A percentile compares a stretch with the other conserved stretches of the same genome.
phyloP scores from a whole-genome alignment of 345 rosid species.

The Boechera retrofracta region DNA sequence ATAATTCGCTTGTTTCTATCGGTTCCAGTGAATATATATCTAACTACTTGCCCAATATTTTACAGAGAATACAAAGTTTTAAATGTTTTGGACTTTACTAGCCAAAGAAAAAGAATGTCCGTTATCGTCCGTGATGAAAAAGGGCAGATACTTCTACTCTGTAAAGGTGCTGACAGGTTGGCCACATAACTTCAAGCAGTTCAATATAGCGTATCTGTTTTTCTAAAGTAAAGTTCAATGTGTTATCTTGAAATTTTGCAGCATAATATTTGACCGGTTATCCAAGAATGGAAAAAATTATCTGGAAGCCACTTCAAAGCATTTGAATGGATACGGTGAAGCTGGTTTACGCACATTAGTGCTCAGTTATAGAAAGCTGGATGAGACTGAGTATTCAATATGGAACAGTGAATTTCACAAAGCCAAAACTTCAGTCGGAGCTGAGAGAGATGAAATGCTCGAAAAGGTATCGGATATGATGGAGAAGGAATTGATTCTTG shows the following conservation, averaged over 20 bases:
- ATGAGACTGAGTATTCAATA: slow-evolving; percentile 53
- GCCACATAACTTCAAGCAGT: slow-evolving; percentile 29
- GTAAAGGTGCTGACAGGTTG: slow-evolving; percentile 92
- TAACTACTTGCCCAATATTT: slow-evolving; percentile 12
- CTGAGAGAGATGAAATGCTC: slow-evolving; percentile 69
- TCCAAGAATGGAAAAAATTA: slow-evolving; percentile 59
- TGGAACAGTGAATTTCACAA: slow-evolving; percentile 61
- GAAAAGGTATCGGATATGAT: slow-evolving; percentile 68
- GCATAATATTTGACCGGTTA: slow-evolving; percentile 73
- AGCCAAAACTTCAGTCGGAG: slow-evolving; percentile 66
- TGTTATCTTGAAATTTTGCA: slow-evolving; percentile 40
- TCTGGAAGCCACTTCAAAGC: slow-evolving; percentile 57
- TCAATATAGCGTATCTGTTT: slow-evolving; percentile 24
- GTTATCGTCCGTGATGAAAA: slow-evolving; percentile 67
- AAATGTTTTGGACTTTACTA: slow-evolving; percentile 72
- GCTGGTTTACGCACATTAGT: slow-evolving; percentile 81
- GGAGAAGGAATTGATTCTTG: slow-evolving; percentile 67
- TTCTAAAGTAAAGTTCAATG: slow-evolving; percentile 13
- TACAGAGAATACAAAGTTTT: slow-evolving; percentile 73
- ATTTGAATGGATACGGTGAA: slow-evolving; percentile 63
- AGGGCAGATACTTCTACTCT: slow-evolving; percentile 68
- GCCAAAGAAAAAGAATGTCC: slow-evolving; percentile 82
- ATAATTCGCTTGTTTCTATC: slow-evolving; percentile 11
- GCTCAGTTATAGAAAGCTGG: slow-evolving; percentile 57
- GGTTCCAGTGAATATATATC: neutral